Base-by-base conservation (phyloP, 202 grass and related monocot genomes). In the Setaria viridis region DNA sequence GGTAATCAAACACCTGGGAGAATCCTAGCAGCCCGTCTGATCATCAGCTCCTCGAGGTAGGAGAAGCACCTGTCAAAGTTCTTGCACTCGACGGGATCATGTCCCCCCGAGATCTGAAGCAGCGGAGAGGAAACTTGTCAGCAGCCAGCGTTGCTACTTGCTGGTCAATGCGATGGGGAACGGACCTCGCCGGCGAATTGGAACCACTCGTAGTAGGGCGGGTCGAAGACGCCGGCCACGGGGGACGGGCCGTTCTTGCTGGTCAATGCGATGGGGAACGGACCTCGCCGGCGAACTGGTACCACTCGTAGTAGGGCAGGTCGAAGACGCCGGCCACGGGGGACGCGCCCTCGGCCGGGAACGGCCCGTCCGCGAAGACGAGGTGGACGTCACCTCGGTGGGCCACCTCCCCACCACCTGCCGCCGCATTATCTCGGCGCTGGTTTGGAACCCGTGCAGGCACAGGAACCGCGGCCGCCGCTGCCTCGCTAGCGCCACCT, bases 121-220 rank as follows among this genome's bases (percentile, higher is more conserved):
- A 45, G 43, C 21, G n/a, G 13, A 74, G 9, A n/a, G 0, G 42
- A 29, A 71, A 47, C 14, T 14, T 16, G 21, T 30, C 45, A 72
- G 69, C 10, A 62, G 21, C 20, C 21, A 9, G 58, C 58, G 9
- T 1, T 5, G 58, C 9, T 29, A 25, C n/a, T 25, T 59, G n/a
- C 55, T 21, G 5, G n/a, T 11, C 9, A 20, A 25, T 2, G 57
- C n/a, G 57, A 45, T 5, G 34, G 0, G 32, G 34, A 66, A 16
- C 17, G 43, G 25, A 97, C 94, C 91, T 92, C 67, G 70, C 84
- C 82, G 76, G 1, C 41, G 88, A 94, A 94, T 78, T 97, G 94
- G 84, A 87, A 98, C 87, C 93, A 98, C 91, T 98, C 93, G 84
- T 84, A 98, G 79, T 94, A 95, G 29, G 95, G 95, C 50, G 89